Evolutionary conservation across 257 asterid species (phyloP), one percentile per base, ranked within the genome.

Genomic region (Linaria vulgaris): DNA sequence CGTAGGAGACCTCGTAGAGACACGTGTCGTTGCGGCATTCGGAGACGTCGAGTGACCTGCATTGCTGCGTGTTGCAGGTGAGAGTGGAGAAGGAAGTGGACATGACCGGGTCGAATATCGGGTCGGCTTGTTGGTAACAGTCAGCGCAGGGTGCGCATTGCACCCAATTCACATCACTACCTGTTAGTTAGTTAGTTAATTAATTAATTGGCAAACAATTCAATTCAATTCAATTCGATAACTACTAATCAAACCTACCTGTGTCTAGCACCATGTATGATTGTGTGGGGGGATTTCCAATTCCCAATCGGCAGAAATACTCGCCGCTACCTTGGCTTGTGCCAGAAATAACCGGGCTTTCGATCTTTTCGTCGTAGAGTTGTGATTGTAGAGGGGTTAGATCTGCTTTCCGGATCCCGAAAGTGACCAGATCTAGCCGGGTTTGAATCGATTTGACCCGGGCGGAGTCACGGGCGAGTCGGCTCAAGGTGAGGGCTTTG

Each of bases 311-410:
- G 78, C 82, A 79, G 70, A 92, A 92, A 44, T 92, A 92, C 90
- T 92, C 99, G 19, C 99, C 99, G 76, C 99, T 92, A 13, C 97
- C 97, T 56, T 92, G 99, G 45, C 97, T 87, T 5, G 96, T 85
- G 9, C 99, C 97, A 1, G 97, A 87, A 1, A 83, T 85, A 11
- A 92, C 84, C 0, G 97, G 96, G 0, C 69, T 91, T 21, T 80
- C 81, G 3, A 92, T 59, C 67, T 83, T 81, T 39, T 87, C 88
- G 11, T 66, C 76, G 53, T 76, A 81, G 44, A 88, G 38, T 54
- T 79, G 84, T 1, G 56, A 38, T 44, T 82, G 0, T 0, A 96
- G 96, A 34, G 41, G 41, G 5, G 76, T 76, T 66, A 92, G 96
- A 89, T 89, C 96, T 69, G 91, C 69, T 53, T 61, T 69, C 1